Percentiles rank a stretch among this genome's conserved stretches.
Evolutionary conservation across 495 filamentous ascomycete genomes (phyloP).

Genomic region (Amphirosellinia nigrospora): DNA sequence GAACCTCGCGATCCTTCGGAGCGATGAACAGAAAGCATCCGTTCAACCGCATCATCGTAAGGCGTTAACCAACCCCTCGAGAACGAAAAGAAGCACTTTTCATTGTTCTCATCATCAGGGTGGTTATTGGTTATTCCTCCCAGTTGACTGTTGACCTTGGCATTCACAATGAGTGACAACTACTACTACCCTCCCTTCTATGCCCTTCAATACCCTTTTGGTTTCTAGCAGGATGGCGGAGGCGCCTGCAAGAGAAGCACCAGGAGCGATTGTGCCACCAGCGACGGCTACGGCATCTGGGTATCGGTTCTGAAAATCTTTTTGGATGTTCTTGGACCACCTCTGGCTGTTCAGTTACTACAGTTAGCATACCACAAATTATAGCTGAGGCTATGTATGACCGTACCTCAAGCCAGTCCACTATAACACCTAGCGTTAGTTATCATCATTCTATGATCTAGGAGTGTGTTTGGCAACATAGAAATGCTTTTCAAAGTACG

Average conservation of each 20-base stretch:
- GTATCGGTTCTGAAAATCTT: not conserved
- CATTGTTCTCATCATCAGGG: not conserved
- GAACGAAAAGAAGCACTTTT: not conserved
- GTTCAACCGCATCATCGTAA: not conserved
- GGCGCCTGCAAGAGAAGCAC: not conserved
- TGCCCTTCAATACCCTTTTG: too few species aligned
- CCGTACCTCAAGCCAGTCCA: constrained; percentile 1
- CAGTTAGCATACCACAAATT: constrained; percentile 1
- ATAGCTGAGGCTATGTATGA: not conserved
- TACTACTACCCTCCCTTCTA: too few species aligned
- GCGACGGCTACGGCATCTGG: not conserved
- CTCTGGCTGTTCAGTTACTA: constrained; percentile 10
- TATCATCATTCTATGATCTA: not conserved
- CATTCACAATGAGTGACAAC: too few species aligned
- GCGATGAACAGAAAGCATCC: not conserved
- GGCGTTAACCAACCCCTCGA: not conserved
- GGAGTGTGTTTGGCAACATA: not conserved
- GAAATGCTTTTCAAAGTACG: not conserved
- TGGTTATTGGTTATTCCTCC: too few species aligned
- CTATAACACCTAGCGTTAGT: not conserved
- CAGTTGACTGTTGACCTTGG: too few species aligned
- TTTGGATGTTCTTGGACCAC: constrained; percentile 6
- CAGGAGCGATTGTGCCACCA: not conserved
- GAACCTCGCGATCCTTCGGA: constrained; percentile 28
- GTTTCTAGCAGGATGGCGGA: too few species aligned